Percentiles rank a stretch among this genome's conserved stretches.
These are phyloP conservation scores for Kernera saxatilis DNA, from an alignment of 345 rosid genomes.

Conservation along the genomic window DNA sequence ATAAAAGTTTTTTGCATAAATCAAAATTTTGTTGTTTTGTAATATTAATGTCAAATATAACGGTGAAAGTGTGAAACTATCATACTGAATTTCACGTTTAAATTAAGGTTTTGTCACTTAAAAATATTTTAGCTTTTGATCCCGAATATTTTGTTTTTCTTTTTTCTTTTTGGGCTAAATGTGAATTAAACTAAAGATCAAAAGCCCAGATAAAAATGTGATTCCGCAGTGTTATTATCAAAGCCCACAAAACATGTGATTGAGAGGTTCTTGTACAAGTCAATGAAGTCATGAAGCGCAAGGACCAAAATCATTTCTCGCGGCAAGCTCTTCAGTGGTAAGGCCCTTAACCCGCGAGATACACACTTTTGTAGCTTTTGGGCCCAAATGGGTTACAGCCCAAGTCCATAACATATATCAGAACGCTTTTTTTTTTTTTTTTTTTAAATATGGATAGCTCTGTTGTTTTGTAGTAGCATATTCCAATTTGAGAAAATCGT, in stretches of 20 bases:
- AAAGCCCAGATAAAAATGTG: neutral
- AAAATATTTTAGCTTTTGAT: too few species aligned
- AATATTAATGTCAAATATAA: neutral
- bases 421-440: too few species aligned
- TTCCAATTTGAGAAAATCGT: neutral
- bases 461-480: neutral
- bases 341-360: neutral
- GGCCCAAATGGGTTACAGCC: neutral
- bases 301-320: neutral
- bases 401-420: neutral
- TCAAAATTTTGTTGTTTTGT: too few species aligned
- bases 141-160: too few species aligned
- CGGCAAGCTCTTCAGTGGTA: neutral
- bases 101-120: neutral
- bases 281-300: neutral
- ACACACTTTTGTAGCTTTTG: neutral
- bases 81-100: neutral
- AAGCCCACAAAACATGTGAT: too few species aligned
- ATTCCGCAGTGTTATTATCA: too few species aligned
- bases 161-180: neutral
- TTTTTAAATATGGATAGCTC: too few species aligned
- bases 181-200: neutral
- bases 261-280: too few species aligned
- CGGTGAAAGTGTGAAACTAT: neutral
- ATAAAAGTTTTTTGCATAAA: too few species aligned